phyloP scores from a whole-genome alignment of 768 basidiomycete species.

The Leccinum pellstonianum region DNA sequence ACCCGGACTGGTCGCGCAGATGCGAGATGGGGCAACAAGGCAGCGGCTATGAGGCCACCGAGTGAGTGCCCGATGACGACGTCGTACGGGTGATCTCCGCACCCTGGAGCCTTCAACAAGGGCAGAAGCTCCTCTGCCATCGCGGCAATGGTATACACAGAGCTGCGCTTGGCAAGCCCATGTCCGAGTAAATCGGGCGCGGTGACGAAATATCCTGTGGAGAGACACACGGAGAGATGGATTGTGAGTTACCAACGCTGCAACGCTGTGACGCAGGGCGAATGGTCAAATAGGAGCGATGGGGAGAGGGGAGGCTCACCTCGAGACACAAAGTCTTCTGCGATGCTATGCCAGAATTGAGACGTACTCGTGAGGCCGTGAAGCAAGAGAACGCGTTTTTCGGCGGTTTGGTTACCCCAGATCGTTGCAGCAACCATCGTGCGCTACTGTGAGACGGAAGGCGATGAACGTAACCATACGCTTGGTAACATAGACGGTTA shows the following conservation, averaged over 20 bases:
- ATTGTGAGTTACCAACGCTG: neutral
- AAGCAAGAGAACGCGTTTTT: constrained; percentile 20
- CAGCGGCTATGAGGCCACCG: constrained; percentile 16
- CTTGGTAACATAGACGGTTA: too few species aligned
- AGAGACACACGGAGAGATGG: rapidly evolving
- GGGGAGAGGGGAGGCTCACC: constrained; percentile 4
- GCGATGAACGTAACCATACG: too few species aligned
- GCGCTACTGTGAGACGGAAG: neutral
- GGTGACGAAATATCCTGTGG: constrained; percentile 22
- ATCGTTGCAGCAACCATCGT: constrained; percentile 5
- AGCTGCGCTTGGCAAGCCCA: constrained; percentile 5
- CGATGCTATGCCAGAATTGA: constrained; percentile 16
- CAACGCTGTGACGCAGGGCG: neutral
- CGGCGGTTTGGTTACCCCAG: constrained; percentile 22
- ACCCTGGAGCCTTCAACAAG: neutral
- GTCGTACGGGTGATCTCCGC: neutral
- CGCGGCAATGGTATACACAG: constrained; percentile 17
- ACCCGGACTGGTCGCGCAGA: constrained; percentile 7
- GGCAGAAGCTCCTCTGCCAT: constrained; percentile 16
- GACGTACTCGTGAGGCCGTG: constrained; percentile 20
- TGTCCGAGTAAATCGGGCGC: constrained; percentile 29
- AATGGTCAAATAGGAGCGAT: neutral
- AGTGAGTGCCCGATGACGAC: constrained; percentile 25
- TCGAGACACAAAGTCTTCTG: constrained; percentile 13
- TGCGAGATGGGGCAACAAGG: constrained; percentile 18